Base-by-base conservation (phyloP, 768 basidiomycete genomes). In the Boletus tomentosulus region DNA sequence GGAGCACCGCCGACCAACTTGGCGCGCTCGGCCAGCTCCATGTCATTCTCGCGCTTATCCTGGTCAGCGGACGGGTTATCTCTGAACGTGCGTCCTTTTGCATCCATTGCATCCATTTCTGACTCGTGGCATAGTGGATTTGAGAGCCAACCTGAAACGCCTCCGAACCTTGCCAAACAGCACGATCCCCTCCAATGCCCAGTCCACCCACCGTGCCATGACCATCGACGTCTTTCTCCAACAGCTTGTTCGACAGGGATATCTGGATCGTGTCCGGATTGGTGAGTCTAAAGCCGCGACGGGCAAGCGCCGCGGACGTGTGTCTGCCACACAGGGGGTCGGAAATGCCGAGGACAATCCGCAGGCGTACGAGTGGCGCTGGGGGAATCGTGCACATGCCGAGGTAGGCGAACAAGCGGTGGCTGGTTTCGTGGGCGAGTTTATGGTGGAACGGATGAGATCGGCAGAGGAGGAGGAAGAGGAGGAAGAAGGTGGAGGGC, bases 381-480 rank as follows among this genome's bases (percentile, higher is more conserved):
- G 93, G 94, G 93, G 92, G 5, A 72, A 79, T 24, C 78, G 89
- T 28, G 85, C 92, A 4, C 79, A 86, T 37, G 81, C 81, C 31
- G 95, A 98, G 70, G 81, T 97, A 4, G 87, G 90, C 2, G 95
- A 98, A 69, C 71, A 77, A 54, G 84, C 76, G 12, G 74, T 94
- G 9, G 89, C 84, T 1, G 73, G 71, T 51, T 96, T 96, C 62
- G 76, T 96, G 2, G 84, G 84, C 2, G 84, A 89, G 61, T 89
- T 94, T 61, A 91, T 92, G 87, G 54, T 64, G 7, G 61, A 64
- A n/a, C 53, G 45, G 8, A 52, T 51, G 13, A 28, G 31, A n/a
- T 19, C 62, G 19, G 69, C 7, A 0, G 60, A 62, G 11, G 59
- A 46, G 19, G 64, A 65, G 5, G 62, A 64, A 2, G 62, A 63